These are phyloP conservation scores for Fusarium temperatum DNA, from an alignment of 2,329 filamentous ascomycete species.

Conservation along the genomic window DNA sequence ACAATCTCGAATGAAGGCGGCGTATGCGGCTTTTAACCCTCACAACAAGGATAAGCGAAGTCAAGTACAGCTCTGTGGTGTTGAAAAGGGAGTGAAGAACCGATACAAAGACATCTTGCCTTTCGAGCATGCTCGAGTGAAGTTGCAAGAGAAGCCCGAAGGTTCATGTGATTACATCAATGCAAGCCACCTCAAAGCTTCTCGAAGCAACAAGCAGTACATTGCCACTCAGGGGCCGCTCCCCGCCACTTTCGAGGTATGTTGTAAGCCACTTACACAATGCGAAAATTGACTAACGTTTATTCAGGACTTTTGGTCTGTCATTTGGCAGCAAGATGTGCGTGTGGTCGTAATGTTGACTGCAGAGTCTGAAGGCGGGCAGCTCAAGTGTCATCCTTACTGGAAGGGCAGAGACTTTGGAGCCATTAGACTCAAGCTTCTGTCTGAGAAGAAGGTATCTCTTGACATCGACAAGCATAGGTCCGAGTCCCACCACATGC, in stretches of 20 bases:
- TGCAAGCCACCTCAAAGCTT: slow-evolving; percentile 84
- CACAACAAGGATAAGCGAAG: slow-evolving; percentile 38
- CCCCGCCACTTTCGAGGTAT: slow-evolving; percentile 88
- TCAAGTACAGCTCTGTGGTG: slow-evolving; percentile 81
- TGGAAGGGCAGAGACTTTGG: slow-evolving; percentile 87
- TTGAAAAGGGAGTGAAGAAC: slow-evolving; percentile 95
- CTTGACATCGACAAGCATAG: slow-evolving; percentile 72
- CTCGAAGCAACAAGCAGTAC: slow-evolving; percentile 87
- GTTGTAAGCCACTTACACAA: slow-evolving; percentile 49
- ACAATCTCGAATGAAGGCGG: slow-evolving; percentile 91
- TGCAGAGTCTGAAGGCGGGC: slow-evolving; percentile 90
- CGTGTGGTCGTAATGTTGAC: slow-evolving; percentile 97
- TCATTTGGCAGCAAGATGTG: slow-evolving; percentile 96
- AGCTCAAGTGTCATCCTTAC: slow-evolving; percentile 94
- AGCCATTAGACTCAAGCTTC: slow-evolving; percentile 73
- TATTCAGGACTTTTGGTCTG: slow-evolving; percentile 91
- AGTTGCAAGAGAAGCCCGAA: slow-evolving; percentile 71
- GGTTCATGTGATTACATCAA: slow-evolving; percentile 94
- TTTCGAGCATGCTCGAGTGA: slow-evolving; percentile 92
- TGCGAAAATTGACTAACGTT: slow-evolving; percentile 39
- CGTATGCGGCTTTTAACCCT: slow-evolving; percentile 62
- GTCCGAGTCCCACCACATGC: slow-evolving; percentile 47
- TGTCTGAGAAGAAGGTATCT: slow-evolving; percentile 85
- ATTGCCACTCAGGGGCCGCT: slow-evolving; percentile 96
- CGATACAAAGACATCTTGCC: slow-evolving; percentile 98